Percentiles rank a stretch among this genome's conserved stretches.
phyloP scores from a whole-genome alignment of 176 grass and related monocot species.

The Carex kokanica region DNA sequence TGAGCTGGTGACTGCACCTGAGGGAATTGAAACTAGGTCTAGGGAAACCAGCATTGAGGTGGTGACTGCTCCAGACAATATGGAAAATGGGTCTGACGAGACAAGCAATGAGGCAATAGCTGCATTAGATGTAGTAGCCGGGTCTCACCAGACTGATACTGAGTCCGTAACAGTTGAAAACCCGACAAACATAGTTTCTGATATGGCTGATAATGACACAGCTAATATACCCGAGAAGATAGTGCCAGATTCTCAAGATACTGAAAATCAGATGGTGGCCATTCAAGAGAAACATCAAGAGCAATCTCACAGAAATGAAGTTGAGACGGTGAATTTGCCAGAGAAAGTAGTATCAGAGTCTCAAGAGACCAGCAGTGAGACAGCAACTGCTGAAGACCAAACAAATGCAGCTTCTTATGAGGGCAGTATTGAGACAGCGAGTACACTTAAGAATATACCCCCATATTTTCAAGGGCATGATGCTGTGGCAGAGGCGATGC shows the following conservation, averaged over 20 bases:
- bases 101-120: background rate
- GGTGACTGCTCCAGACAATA: background rate
- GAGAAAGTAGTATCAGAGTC: slow-evolving; percentile 9
- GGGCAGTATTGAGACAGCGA: background rate
- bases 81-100: background rate
- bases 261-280: background rate
- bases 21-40: background rate
- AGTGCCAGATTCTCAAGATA: slow-evolving; percentile 10
- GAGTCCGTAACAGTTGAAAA: background rate
- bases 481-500: background rate
- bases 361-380: slow-evolving; percentile 5
- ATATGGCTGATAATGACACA: background rate
- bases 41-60: background rate
- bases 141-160: background rate
- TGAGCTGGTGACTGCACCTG: background rate
- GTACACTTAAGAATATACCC: background rate
- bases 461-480: background rate
- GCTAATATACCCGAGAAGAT: background rate
- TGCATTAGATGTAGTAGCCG: background rate
- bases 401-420: background rate
- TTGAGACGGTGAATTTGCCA: background rate
- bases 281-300: background rate
- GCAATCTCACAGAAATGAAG: background rate
- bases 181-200: background rate
- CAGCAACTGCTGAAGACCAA: background rate